Percentiles rank a stretch among this genome's conserved stretches.
phyloP scores from a whole-genome alignment of 2,329 filamentous ascomycete genomes.

The Aspergillus proliferans region DNA sequence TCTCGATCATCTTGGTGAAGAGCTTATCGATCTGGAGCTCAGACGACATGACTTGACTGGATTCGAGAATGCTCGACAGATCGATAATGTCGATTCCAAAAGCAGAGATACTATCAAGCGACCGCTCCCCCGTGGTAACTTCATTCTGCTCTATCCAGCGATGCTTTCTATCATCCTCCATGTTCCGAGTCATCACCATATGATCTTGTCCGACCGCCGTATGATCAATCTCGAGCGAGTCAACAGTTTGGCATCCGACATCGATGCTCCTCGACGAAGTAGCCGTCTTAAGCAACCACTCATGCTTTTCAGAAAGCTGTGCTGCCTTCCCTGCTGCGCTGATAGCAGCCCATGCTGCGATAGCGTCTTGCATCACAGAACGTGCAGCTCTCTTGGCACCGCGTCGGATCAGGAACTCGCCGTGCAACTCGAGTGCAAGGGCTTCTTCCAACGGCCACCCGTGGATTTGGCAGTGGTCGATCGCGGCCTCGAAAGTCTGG shows the following conservation, averaged over 20 bases:
- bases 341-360: conserved; percentile 54
- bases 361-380: conserved; percentile 51
- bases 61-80: conserved; percentile 57
- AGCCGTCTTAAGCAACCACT: conserved; percentile 54
- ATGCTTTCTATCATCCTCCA: conserved; percentile 36
- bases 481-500: conserved; percentile 40
- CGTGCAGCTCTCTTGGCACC: conserved; percentile 55
- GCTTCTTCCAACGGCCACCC: conserved; percentile 55
- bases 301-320: conserved; percentile 53
- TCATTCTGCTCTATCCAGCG: conserved; percentile 39
- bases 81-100: conserved; percentile 53
- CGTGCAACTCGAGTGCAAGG: conserved; percentile 56
- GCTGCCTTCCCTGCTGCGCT: conserved; percentile 54
- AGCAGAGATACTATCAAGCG: conserved; percentile 34
- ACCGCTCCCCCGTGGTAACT: conserved; percentile 31
- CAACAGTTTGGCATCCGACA: conserved; percentile 51
- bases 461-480: conserved; percentile 56
- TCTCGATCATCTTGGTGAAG: conserved; percentile 57
- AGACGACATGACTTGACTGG: conserved; percentile 59
- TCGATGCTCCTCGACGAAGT: conserved; percentile 48
- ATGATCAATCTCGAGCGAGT: conserved; percentile 39
- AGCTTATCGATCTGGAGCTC: conserved; percentile 59
- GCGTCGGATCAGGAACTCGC: conserved; percentile 51
- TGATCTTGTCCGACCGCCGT: conserved; percentile 24
- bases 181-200: conserved; percentile 20